These are phyloP conservation scores for Tremella mesenterica DNA, from an alignment of 768 basidiomycete genomes.

Conservation along the genomic window DNA sequence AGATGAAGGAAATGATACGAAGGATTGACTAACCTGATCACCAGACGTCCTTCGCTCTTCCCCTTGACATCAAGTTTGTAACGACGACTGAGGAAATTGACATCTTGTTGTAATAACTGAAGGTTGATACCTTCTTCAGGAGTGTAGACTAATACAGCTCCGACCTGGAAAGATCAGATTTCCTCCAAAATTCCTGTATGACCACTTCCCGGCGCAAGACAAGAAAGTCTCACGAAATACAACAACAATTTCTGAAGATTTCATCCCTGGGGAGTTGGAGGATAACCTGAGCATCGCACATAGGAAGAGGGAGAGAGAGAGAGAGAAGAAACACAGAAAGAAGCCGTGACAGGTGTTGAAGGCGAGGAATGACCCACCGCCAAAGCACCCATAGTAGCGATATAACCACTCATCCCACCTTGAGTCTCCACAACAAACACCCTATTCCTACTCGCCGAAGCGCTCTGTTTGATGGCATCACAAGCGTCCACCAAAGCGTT, in stretches of 20 bases:
- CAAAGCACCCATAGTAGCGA: constrained; percentile 88
- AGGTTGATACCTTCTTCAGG: constrained; percentile 84
- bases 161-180: constrained; percentile 52
- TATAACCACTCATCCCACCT: constrained; percentile 91
- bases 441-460: constrained; percentile 85
- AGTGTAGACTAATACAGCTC: constrained; percentile 86
- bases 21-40: constrained; percentile 61
- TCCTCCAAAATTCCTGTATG: not conserved
- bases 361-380: constrained; percentile 72
- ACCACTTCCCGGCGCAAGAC: not conserved
- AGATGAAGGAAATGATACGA: not conserved
- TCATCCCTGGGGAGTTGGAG: too few relatives aligned
- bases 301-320: not conserved
- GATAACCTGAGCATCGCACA: too few relatives aligned
- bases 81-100: constrained; percentile 75
- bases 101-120: constrained; percentile 69
- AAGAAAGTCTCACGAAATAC: too few relatives aligned
- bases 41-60: constrained; percentile 82
- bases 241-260: too few relatives aligned
- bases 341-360: not conserved
- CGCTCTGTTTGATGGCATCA: constrained; percentile 97
- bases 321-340: too few relatives aligned
- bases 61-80: constrained; percentile 81
- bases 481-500: constrained; percentile 96
- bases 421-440: constrained; percentile 98